These are phyloP conservation scores for Tetrapisispora phaffii DNA, from an alignment of 805 yeast species.

Conservation along the genomic window DNA sequence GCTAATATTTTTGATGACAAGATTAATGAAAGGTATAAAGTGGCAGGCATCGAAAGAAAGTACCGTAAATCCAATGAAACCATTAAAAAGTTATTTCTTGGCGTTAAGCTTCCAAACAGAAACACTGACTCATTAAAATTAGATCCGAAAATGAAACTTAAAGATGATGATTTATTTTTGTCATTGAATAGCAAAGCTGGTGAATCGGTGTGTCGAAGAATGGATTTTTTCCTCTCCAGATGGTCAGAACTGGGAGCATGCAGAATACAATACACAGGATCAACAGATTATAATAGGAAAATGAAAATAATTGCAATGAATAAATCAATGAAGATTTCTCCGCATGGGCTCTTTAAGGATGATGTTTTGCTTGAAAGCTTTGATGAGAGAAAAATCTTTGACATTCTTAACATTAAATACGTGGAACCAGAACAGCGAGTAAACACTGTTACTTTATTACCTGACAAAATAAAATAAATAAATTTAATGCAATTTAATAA, in stretches of 20 bases:
- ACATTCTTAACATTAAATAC: constrained; percentile 15
- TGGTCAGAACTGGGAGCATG: constrained; percentile 28
- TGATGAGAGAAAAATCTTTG: constrained; percentile 21
- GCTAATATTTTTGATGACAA: constrained; percentile 5
- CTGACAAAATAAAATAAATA: too few relatives aligned
- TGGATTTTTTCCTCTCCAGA: constrained; percentile 25
- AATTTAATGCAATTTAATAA: too few relatives aligned
- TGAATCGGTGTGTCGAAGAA: constrained; percentile 19
- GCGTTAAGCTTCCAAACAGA: constrained; percentile 10
- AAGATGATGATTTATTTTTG: constrained; percentile 16
- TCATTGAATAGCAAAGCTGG: constrained; percentile 10
- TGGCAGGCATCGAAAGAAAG: constrained; percentile 3
- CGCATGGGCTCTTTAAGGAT: constrained; percentile 25
- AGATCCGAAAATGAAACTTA: constrained; percentile 2
- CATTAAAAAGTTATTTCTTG: constrained; percentile 14
- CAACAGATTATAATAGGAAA: constrained; percentile 26
- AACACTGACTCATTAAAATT: not conserved
- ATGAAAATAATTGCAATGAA: constrained; percentile 19
- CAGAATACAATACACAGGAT: constrained; percentile 27
- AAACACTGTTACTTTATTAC: not conserved
- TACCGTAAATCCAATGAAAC: too few relatives aligned
- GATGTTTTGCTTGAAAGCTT: constrained; percentile 17
- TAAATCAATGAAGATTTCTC: constrained; percentile 22
- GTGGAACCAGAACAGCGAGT: constrained; percentile 1
- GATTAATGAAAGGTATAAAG: constrained; percentile 8